phyloP scores from a whole-genome alignment of 2,329 filamentous ascomycete species.

The Blumeriella jaapii region DNA sequence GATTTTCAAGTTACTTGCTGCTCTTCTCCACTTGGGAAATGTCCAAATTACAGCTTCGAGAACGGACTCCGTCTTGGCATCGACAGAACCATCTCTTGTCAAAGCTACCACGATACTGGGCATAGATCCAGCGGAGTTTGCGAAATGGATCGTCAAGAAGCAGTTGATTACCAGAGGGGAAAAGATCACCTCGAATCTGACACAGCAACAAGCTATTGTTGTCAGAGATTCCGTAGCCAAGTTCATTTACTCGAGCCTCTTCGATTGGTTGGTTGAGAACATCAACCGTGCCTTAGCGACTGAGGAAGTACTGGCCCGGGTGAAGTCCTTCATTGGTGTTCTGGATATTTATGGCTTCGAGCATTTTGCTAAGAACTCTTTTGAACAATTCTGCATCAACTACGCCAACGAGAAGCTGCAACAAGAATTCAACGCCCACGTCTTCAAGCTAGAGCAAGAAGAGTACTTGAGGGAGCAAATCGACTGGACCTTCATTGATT shows the following conservation, averaged over 20 bases:
- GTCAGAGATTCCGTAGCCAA: slow-evolving; percentile 97
- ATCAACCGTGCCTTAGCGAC: slow-evolving; percentile 88
- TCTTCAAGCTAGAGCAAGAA: slow-evolving; percentile 98
- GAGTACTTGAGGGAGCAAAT: slow-evolving; percentile 95
- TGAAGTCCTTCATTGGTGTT: slow-evolving; percentile 89
- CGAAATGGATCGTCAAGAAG: slow-evolving; percentile 99
- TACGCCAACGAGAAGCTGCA: slow-evolving; percentile 99
- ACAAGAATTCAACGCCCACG: slow-evolving; percentile 98
- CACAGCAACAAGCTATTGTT: slow-evolving; percentile 83
- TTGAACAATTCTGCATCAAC: slow-evolving; percentile 99
- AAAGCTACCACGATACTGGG: slow-evolving; percentile 78
- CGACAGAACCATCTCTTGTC: slow-evolving; percentile 70
- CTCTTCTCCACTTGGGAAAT: slow-evolving; percentile 88
- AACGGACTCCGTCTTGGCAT: slow-evolving; percentile 72
- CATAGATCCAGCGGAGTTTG: slow-evolving; percentile 75
- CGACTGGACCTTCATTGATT: slow-evolving; percentile 99
- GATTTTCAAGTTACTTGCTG: slow-evolving; percentile 84
- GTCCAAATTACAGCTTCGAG: slow-evolving; percentile 88
- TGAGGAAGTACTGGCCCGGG: slow-evolving; percentile 71
- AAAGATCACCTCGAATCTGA: slow-evolving; percentile 93
- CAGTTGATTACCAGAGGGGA: slow-evolving; percentile 92
- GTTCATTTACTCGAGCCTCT: slow-evolving; percentile 95
- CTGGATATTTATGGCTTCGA: slow-evolving; percentile 99
- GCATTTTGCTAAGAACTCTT: slow-evolving; percentile 98
- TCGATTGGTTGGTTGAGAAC: slow-evolving; percentile 97